Base-by-base conservation (phyloP, 768 basidiomycete genomes). In the Suillus fuscotomentosus region DNA sequence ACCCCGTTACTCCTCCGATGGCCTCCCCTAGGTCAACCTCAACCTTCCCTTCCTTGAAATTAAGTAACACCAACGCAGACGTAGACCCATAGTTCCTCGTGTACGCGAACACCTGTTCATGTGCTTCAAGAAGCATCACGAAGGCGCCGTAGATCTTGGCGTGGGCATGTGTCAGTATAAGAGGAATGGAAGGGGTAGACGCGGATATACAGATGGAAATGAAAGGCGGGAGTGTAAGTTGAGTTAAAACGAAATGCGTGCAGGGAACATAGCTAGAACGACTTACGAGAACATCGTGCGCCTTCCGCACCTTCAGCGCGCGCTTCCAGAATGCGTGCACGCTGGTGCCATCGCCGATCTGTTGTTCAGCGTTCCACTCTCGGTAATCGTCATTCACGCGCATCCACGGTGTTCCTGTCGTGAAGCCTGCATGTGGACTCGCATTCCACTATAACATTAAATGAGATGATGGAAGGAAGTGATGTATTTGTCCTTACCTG, bases 351-450 rank as follows among this genome's bases (percentile, higher is more conserved):
- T 89, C 83, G 0, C 70, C 66, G 14, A 78, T 45, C 73, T 91
- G 85, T 14, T 70, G 72, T 1, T 68, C 78, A 14, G 79, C 87
- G 68, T 90, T 91, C 83, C 86, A 89, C 4, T 73, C 69, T n/a
- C 66, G 62, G 70, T 85, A 89, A 68, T 91, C 88, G 42, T 89
- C 88, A 68, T 90, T 88, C 6, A 88, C 84, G 31, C 88, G 79
- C 88, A 91, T 91, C 90, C 89, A 92, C 0, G 90, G 89, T 2
- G 72, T 81, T 4, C 83, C 86, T 0, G 82, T 79, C 15, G 87
- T 86, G 88, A 70, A 38, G 36, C 36, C 36, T 38, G 9, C 36
- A 38, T 38, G 36, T 38, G 9, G 1, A 38, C 36, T 10, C 36
- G 36, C 36, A 10, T 38, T 38, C 36, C 36, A 38, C 36, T 38